phyloP scores from a whole-genome alignment of 2,329 filamentous ascomycete genomes.

The Macrophomina pseudophaseolina region DNA sequence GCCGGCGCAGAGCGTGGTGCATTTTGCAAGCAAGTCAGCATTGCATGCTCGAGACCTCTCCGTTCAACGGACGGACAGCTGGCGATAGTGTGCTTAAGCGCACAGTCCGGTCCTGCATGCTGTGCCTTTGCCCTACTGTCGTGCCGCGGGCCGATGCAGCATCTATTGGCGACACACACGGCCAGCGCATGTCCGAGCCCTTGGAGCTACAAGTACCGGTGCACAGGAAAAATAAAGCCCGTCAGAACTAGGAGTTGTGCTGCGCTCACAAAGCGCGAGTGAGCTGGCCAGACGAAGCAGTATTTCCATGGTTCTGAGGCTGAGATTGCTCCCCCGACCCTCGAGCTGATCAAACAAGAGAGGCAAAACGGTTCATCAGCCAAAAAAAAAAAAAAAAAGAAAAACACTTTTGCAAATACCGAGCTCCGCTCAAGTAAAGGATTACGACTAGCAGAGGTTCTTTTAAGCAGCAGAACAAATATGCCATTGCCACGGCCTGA shows the following conservation, averaged over 20 bases:
- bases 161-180: conserved; percentile 13
- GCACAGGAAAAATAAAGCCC: background rate
- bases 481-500: conserved; percentile 6
- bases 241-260: background rate
- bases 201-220: background rate
- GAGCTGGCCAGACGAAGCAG: background rate
- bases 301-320: too few relatives aligned
- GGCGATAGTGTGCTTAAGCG: background rate
- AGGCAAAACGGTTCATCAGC: too few relatives aligned
- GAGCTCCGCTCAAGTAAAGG: too few relatives aligned
- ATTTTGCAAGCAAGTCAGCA: too few relatives aligned
- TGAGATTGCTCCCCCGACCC: too few relatives aligned
- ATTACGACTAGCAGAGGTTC: background rate
- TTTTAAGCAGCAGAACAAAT: conserved; percentile 17
- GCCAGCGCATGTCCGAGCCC: background rate
- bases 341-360: too few relatives aligned
- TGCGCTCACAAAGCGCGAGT: background rate
- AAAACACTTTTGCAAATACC: too few relatives aligned
- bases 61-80: background rate
- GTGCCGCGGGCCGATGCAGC: conserved; percentile 1
- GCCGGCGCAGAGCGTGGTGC: background rate
- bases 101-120: background rate
- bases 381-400: too few relatives aligned
- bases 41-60: background rate
- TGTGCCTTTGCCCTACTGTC: background rate